Base-by-base conservation (phyloP, 495 filamentous ascomycete species). In the Penicillium taxi region DNA sequence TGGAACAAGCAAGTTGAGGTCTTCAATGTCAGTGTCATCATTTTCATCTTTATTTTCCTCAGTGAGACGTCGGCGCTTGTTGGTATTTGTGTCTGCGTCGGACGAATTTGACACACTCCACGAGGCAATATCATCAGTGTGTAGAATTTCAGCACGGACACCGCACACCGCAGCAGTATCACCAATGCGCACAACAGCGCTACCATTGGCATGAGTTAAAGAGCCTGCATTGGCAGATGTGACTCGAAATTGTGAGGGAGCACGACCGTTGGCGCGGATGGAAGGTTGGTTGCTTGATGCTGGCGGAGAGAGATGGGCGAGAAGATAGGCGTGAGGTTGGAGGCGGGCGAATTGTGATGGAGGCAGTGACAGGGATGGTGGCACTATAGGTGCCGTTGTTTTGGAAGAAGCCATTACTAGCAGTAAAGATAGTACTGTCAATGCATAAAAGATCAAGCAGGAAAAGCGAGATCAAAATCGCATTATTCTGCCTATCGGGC, bases 131-230 rank as follows among this genome's bases (percentile, higher is more conserved):
- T 80, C 69, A 6, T 69, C 62, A 7, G 78, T 83, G 30, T 74
- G 70, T n/a, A 96, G 61, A 12, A 94, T 75, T 61, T 96, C 91
- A 13, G 72, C 89, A 14, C 88, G 75, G 15, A 96, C 77, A 28
- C 91, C 91, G 58, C 87, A 94, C 13, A 98, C 85, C 5, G 87
- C 85, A 0, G 86, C 83, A 6, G 88, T 96, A 56, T 96, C 86
- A 25, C 93, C 91, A 17, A 77, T 62, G 20, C 93, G 75, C 17
- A 96, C 83, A 1, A 96, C 83, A 5, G 89, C 82, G 48, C 82
- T 88, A 28, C 91, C 91, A 55, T 89, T 77, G 31, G 84, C 80
- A 55, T 98, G 88, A 2, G 84, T 82, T 32, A 98, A 70, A 4
- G 83, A 84, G 35, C 80, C 77, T 4, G 80, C 80, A 58, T 95